Evolutionary conservation across 345 rosid genomes (phyloP), one percentile per base, ranked within the genome.

Genomic region (Noccaea bulbosa): DNA sequence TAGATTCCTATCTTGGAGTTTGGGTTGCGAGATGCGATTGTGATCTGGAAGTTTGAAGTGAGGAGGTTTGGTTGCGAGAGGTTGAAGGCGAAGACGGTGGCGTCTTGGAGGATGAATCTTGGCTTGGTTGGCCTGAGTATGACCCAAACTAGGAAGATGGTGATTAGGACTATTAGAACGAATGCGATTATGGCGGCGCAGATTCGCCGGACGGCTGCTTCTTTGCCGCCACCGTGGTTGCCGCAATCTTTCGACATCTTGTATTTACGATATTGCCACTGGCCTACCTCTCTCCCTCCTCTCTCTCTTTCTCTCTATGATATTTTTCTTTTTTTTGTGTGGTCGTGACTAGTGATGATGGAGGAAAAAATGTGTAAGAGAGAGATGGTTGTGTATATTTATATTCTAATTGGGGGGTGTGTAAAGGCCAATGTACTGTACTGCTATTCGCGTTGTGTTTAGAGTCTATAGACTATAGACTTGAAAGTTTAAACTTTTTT

Each of bases 71-170:
- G 94, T 44, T 71, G 72, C 0, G 99, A 70, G 78, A 84, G 54
- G 84, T 92, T 95, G 88, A 95, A 95, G 80, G 79, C 83, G 76
- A 66, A 87, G 64, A 95, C 88, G 70, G 98, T 95, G 78, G 85
- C 90, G 84, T 95, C 99, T 75, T 90, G 98, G 82, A 95, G 88
- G 77, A 85, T 5, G 86, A 95, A 92, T 3, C 62, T 65, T 2
- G 99, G 99, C 17, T 95, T 95, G 2, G 70, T 51, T 0, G 99
- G 99, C 8, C 81, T 86, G 46, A 92, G 91, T 58, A 92, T 80
- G 58, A 84, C 97, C 97, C 97, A 95, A 7, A 86, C 77, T 11
- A 95, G 56, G 70, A 95, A 86, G 79, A 92, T 72, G 3, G 80
- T 81, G 74, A 90, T 4, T 0, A 90, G 80, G 32, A 68, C 76